Evolutionary conservation across 2,329 filamentous ascomycete genomes (phyloP).

Genomic region (Epichloe aotearoae): DNA sequence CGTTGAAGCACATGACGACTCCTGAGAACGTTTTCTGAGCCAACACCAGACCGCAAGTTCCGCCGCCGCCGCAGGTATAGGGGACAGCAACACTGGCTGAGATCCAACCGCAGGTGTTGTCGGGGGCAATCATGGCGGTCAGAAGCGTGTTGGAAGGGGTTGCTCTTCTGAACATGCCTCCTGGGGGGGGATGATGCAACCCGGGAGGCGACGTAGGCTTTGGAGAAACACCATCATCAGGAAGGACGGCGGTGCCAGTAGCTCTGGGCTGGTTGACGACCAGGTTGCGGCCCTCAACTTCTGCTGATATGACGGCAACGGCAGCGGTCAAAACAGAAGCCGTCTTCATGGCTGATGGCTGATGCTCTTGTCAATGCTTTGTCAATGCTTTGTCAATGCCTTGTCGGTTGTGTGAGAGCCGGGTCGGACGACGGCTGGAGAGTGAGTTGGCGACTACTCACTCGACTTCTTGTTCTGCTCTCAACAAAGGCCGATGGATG

Average conservation of each 20-base stretch:
- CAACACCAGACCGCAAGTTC: constrained; percentile 28
- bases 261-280: constrained; percentile 15
- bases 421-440: background rate
- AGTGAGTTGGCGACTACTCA: background rate
- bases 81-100: constrained; percentile 25
- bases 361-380: background rate
- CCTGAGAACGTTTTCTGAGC: constrained; percentile 17
- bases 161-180: background rate
- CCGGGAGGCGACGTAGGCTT: constrained; percentile 28
- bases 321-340: constrained; percentile 15
- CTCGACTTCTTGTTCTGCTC: background rate
- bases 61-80: constrained; percentile 24
- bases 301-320: background rate
- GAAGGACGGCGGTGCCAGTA: constrained; percentile 21
- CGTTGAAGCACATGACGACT: constrained; percentile 29
- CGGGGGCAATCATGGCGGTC: constrained; percentile 26
- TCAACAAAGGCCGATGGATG: background rate
- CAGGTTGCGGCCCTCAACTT: constrained; percentile 17
- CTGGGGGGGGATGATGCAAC: constrained; percentile 17
- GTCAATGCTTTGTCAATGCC: no score
- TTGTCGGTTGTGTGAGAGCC: background rate
- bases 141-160: constrained; percentile 5
- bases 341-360: constrained; percentile 14
- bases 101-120: constrained; percentile 38
- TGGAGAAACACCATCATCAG: constrained; percentile 22